Evolutionary conservation across 106 monocot species (phyloP), one percentile per base, ranked within the genome.

Genomic region (Alisma plantagoaquatica): DNA sequence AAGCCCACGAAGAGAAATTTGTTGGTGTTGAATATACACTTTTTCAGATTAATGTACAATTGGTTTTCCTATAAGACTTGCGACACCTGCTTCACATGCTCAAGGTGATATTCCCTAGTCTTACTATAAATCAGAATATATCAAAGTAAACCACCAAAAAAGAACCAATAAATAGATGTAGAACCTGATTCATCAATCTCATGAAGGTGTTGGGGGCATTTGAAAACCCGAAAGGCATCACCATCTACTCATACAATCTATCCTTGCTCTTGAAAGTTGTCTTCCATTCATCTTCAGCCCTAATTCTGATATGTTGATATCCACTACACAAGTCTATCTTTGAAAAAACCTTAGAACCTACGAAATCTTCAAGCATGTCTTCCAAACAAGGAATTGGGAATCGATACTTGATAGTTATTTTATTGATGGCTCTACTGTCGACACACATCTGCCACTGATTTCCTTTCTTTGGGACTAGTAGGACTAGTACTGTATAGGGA

Each of bases 191-290:
- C n/a, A n/a, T n/a, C n/a, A n/a, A n/a, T n/a, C n/a, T n/a, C n/a
- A n/a, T n/a, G n/a, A n/a, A n/a, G n/a, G n/a, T n/a, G n/a, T n/a
- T n/a, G n/a, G n/a, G n/a, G n/a, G n/a, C n/a, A n/a, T n/a, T 57
- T 2, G 0, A 57, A 2, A 41, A 10, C 1, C 22, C 56, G 22
- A 57, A 57, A 23, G 56, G 6, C 56, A 57, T 57, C 4, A 57
- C 38, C 33, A 57, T 0, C 56, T 41, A 57, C 22, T 57, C 38
- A 16, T 54, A 54, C 19, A 57, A 10, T 38, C 56, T 2, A 15
- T 33, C 56, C 21, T 57, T 38, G 0, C 41, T 57, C 14, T 57
- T 57, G 56, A 57, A 57, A 6, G 19, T 15, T 4, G 56, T 57
- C 54, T 57, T 57, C 56, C 56, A 57, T 15, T 57, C 56, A 23